Evolutionary conservation across 73 alveolate species (phyloP).

Genomic region (Paramecium octaurelia): DNA sequence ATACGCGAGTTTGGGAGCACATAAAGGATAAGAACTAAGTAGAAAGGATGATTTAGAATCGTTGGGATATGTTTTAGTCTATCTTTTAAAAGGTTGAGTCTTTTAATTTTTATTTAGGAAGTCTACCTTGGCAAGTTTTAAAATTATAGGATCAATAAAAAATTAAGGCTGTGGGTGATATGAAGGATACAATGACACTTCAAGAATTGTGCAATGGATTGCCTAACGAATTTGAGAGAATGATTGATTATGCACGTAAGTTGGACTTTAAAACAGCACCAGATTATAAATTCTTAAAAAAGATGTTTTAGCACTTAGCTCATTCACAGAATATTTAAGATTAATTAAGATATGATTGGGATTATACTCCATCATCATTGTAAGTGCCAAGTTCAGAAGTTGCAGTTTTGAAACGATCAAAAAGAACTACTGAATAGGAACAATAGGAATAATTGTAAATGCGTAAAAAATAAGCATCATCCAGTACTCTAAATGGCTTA

Average conservation of each 20-base stretch:
- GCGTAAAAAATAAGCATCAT: background rate
- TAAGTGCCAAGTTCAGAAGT: background rate
- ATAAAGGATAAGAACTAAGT: constrained; percentile 83
- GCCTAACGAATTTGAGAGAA: constrained; percentile 30
- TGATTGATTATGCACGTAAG: background rate
- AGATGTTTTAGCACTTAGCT: background rate
- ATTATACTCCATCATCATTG: background rate
- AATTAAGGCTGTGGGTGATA: constrained; percentile 19
- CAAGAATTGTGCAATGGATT: constrained; percentile 22
- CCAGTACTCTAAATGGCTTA: background rate
- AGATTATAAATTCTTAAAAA: constrained; percentile 7
- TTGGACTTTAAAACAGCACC: constrained; percentile 25
- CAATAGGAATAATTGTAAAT: background rate
- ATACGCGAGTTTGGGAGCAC: constrained; percentile 77
- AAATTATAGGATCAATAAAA: constrained; percentile 66
- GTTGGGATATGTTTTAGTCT: constrained; percentile 77
- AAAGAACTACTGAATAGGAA: background rate
- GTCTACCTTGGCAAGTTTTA: constrained; percentile 94
- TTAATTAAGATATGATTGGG: constrained; percentile 42
- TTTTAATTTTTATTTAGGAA: constrained; percentile 30
- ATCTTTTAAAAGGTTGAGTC: constrained; percentile 61
- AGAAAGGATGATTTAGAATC: constrained; percentile 83
- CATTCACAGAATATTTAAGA: background rate
- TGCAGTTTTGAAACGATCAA: background rate
- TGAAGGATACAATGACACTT: background rate